phyloP scores from a whole-genome alignment of 164 flowering plant species.

The Vitis rupestris region DNA sequence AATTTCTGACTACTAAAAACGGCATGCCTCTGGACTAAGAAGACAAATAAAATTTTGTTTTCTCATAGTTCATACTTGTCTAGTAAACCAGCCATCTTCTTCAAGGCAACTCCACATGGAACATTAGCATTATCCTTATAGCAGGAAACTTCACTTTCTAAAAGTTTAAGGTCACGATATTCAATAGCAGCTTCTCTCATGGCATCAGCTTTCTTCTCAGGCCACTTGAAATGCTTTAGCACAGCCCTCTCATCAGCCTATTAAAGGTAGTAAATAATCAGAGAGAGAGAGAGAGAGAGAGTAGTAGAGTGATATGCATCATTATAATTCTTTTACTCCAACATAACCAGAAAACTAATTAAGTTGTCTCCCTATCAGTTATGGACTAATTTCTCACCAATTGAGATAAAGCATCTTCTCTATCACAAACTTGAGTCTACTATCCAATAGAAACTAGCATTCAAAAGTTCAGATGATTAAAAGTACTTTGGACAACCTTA shows the following conservation, averaged over 20 bases:
- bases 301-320: neutral
- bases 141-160: conserved; percentile 50
- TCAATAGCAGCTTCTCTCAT: conserved; percentile 75
- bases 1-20: neutral
- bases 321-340: neutral
- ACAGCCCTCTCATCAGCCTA: conserved; percentile 82
- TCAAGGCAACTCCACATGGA: conserved; percentile 54
- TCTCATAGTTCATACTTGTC: conserved; percentile 45
- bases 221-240: conserved; percentile 76
- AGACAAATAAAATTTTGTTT: neutral
- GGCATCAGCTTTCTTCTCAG: conserved; percentile 75
- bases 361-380: no score
- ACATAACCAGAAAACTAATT: neutral
- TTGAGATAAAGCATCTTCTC: no score
- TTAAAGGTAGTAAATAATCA: conserved; percentile 1
- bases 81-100: conserved; percentile 57
- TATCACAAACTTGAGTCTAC: no score
- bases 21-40: neutral
- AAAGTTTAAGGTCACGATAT: conserved; percentile 55
- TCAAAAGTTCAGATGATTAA: no score
- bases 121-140: conserved; percentile 40
- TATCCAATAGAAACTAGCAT: no score
- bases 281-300: neutral
- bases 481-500: no score
- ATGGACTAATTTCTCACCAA: no score